Conservation (phyloP, 192 early-diverging fungal species). For the Chytriomyces hyalinus region DNA sequence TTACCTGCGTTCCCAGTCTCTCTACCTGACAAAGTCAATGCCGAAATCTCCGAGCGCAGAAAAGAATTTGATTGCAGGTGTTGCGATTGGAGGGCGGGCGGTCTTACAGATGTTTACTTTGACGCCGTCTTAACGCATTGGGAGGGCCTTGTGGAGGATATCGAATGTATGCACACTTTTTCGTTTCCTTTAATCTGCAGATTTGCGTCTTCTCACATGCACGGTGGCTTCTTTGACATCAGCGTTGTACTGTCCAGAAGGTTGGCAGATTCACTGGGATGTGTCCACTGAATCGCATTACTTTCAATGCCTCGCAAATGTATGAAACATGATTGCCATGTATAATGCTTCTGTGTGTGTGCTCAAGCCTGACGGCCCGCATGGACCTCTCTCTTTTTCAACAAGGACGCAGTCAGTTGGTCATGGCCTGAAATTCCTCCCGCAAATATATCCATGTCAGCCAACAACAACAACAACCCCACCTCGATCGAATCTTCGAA, state of each 20-base stretch:
- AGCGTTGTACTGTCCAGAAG: slow-evolving; percentile 8
- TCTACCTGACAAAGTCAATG: not conserved
- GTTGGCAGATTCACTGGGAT: slow-evolving; percentile 25
- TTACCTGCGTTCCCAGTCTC: slow-evolving; percentile 33
- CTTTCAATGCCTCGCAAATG: slow-evolving; percentile 25
- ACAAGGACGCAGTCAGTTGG: slow-evolving; percentile 24
- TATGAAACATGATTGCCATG: not conserved
- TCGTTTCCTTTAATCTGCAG: not conserved
- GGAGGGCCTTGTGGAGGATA: slow-evolving; percentile 12
- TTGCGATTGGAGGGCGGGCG: slow-evolving; percentile 27
- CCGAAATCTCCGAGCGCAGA: not conserved
- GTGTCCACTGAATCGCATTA: slow-evolving; percentile 35
- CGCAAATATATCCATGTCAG: not conserved
- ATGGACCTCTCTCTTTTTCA: not conserved
- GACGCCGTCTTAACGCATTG: slow-evolving; percentile 9
- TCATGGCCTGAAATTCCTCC: slow-evolving; percentile 32
- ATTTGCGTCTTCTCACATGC: not conserved
- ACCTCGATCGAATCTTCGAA: too few species aligned
- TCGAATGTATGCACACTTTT: slow-evolving; percentile 1
- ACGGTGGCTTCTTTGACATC: not conserved
- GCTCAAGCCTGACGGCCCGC: too few species aligned
- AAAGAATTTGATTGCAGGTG: slow-evolving; percentile 16
- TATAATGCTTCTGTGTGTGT: not conserved
- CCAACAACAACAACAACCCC: not conserved
- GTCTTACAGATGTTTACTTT: slow-evolving; percentile 16